Conservation (phyloP, 2,329 filamentous ascomycete genomes). For the Fusarium nisikadoi region DNA sequence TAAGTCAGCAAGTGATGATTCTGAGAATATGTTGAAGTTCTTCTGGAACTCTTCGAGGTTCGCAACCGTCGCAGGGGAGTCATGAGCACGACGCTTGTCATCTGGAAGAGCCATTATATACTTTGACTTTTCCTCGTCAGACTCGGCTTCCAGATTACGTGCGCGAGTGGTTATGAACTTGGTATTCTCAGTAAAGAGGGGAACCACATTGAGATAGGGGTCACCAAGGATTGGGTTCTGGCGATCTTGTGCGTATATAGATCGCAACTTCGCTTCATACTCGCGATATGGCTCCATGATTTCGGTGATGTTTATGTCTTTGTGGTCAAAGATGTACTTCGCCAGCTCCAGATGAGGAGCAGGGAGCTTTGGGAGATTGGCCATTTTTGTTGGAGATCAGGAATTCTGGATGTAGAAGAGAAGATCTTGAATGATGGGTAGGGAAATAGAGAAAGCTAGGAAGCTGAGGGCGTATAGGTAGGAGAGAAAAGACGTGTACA, state of each 20-base stretch:
- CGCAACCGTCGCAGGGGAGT: slow-evolving; percentile 74
- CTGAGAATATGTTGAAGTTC: slow-evolving; percentile 85
- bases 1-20: slow-evolving; percentile 78
- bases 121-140: slow-evolving; percentile 67
- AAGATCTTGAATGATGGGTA: neutral
- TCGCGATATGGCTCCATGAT: slow-evolving; percentile 73
- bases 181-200: slow-evolving; percentile 70
- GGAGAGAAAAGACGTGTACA: neutral
- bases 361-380: slow-evolving; percentile 58
- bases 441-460: neutral
- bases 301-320: slow-evolving; percentile 63
- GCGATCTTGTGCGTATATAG: slow-evolving; percentile 75
- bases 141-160: slow-evolving; percentile 67
- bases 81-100: slow-evolving; percentile 69
- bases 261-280: slow-evolving; percentile 74
- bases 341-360: slow-evolving; percentile 58
- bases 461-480: neutral
- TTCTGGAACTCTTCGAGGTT: slow-evolving; percentile 76
- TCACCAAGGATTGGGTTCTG: slow-evolving; percentile 67
- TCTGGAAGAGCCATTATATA: slow-evolving; percentile 77
- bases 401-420: neutral
- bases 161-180: slow-evolving; percentile 69
- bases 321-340: slow-evolving; percentile 65
- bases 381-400: slow-evolving; percentile 41
- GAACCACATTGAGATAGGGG: slow-evolving; percentile 70